Evolutionary conservation across 78 protist genomes (phyloP).

Genomic region (slime mould (Dictyostelium discoideum)): dicty_2.7 NC_007091.3:3483001-3483500

Average conservation of each 20-base stretch:
- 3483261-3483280: neutral
- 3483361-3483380: neutral
- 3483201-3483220: neutral
- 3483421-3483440: neutral
- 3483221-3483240: neutral
- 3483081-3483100: neutral
- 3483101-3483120: slow-evolving; percentile 9
- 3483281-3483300: slow-evolving; percentile 4
- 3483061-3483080: neutral
- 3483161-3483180: neutral
- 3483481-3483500: neutral
- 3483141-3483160: neutral
- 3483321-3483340: slow-evolving; percentile 18
- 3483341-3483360: neutral
- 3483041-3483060: neutral
- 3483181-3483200: neutral
- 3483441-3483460: neutral
- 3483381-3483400: slow-evolving; percentile 9
- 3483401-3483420: neutral
- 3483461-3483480: neutral
- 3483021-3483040: neutral
- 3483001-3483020: neutral
- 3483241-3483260: neutral
- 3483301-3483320: neutral
- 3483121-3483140: neutral